Evolutionary conservation across 768 basidiomycete species (phyloP), one percentile per base, ranked within the genome.

Genomic region (Hypsizygus marmoreus): DNA sequence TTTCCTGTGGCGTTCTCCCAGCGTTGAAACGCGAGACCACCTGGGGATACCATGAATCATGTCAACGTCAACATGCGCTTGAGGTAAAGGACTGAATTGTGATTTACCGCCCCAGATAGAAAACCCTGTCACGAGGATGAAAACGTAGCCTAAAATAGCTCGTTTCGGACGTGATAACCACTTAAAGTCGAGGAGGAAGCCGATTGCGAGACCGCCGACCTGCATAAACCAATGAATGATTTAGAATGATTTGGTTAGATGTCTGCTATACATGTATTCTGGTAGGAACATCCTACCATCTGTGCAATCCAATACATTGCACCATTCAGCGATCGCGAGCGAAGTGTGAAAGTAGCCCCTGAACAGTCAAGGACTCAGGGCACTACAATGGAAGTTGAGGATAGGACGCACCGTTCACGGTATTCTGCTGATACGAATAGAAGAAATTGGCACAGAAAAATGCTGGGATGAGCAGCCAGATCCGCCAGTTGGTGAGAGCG

Each of bases 401-500:
- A 19, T 4, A 14, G 31, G 6, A 38, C 50, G 25, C 34, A 61
- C 59, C 62, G 23, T 63, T 62, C 19, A 63, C 62, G 13, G 40
- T 56, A 40, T 62, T 64, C 29, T 62, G 60, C 26, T 62, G 60
- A 43, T 64, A 64, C 17, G 62, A 64, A 40, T 64, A 64, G 51
- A 64, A 64, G 45, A 64, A 64, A 34, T 64, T 64, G 44, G 62
- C 62, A 35, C 62, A 62, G 51, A 64, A 64, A 45, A 64, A 64
- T 16, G 59, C 59, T 14, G 62, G 62, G 35, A 63, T 56, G 39
- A 64, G 57, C 14, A 57, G 45, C 43, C 59, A 45, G 39, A 64
- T 60, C 17, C 51, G 51, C 62, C 62, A 64, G 34, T 64, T 60
- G 25, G 48, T 55, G 24, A 56, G 39, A 6, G 62, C 51, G 7